Evolutionary conservation across 176 grass and related monocot species (phyloP).

Genomic region (Aegilops bicornis): DNA sequence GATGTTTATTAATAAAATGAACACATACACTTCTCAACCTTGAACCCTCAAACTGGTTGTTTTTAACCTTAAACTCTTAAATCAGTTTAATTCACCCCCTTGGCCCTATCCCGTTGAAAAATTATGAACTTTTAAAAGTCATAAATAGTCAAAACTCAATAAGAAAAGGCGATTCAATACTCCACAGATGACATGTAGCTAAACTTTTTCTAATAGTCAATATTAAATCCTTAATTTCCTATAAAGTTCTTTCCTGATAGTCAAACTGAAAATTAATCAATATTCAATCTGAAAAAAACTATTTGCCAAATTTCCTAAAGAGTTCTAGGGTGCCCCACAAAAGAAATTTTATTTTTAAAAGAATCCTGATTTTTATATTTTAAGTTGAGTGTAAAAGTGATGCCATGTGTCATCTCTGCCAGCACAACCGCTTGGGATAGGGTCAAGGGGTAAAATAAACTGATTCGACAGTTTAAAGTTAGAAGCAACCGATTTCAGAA

Average conservation of each 20-base stretch:
- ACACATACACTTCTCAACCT: not conserved
- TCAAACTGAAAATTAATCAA: not conserved
- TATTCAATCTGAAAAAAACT: not conserved
- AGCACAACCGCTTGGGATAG: not conserved
- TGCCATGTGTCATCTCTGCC: not conserved
- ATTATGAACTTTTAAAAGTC: not conserved
- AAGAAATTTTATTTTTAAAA: not conserved
- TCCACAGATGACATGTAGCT: not conserved
- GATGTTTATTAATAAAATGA: slow-evolving; percentile 9
- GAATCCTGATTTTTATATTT: not conserved
- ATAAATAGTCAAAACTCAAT: not conserved
- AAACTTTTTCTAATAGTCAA: not conserved
- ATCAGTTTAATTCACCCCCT: not conserved
- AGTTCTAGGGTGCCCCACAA: not conserved
- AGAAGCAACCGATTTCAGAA: not conserved
- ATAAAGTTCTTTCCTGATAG: not conserved
- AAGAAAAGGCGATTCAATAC: not conserved
- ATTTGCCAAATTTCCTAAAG: not conserved
- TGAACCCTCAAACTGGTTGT: not conserved
- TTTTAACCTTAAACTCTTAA: not conserved
- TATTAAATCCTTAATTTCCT: not conserved
- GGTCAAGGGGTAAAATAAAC: not conserved
- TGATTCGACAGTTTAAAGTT: not conserved
- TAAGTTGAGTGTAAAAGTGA: not conserved
- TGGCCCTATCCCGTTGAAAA: not conserved